Base-by-base conservation (phyloP, 768 basidiomycete genomes). In the Naganishia onofrii region DNA sequence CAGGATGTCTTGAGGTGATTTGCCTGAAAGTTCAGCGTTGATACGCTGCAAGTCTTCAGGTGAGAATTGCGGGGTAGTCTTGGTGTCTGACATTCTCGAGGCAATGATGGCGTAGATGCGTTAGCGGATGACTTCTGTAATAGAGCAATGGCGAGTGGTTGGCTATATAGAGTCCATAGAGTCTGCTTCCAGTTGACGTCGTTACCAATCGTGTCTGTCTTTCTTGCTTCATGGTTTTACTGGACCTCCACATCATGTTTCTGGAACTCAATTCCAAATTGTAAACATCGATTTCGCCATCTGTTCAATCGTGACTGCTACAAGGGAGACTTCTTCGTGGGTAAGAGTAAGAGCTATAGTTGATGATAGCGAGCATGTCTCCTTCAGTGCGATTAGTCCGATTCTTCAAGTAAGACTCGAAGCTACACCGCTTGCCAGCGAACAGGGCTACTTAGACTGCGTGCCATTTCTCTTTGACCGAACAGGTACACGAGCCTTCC, bases 1-100 rank as follows among this genome's bases (percentile, higher is more conserved):
- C 66, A 99, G 85, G 73, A 97, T 92, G 71, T 92, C 86, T 74
- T 92, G 88, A 0, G 96, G 92, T 0, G 87, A 84, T 70, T 92
- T 86, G 0, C 84, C 78, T 42, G 84, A 84, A 10, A 99, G 88
- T 77, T 91, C 82, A 12, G 83, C 84, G 78, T 98, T 98, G 83
- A 93, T 87, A 34, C 82, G 77, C 26, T 83, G 82, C 46, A 95
- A 85, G 70, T 88, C 83, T 64, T 77, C 73, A 0, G 74, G 66
- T 21, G 76, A 73, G 75, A 80, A 82, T 70, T 80, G 79, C 29
- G 68, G 57, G 29, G 60, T 46, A 29, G 15, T 4, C 6, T 42
- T 46, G 48, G 3, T 12, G 15, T 51, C 48, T 51, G 48, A 51
- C 48, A 51, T 51, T n/a, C 13, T 51, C n/a, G 12, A 51, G 23